Conservation (phyloP, 2,329 filamentous ascomycete genomes). For the Cercospora brassicicola region DNA sequence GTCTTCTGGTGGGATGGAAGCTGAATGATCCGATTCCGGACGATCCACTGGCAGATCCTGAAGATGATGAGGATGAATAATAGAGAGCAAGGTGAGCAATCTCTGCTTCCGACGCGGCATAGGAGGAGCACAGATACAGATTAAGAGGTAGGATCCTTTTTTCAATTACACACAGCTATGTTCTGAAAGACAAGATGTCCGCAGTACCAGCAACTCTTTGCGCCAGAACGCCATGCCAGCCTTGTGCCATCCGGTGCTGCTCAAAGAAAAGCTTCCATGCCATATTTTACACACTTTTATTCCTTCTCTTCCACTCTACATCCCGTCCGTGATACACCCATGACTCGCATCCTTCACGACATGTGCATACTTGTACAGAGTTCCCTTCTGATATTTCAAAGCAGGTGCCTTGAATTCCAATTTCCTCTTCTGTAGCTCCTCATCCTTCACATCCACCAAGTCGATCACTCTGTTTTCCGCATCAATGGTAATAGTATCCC, state of each 20-base stretch:
- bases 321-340: slow-evolving; percentile 58
- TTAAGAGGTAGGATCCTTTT: not conserved
- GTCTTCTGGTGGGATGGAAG: not conserved
- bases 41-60: not conserved
- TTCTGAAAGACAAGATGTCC: not conserved
- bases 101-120: not conserved
- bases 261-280: not conserved
- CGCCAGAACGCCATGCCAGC: not conserved
- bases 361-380: slow-evolving; percentile 60
- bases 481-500: slow-evolving; percentile 79
- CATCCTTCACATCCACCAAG: slow-evolving; percentile 62
- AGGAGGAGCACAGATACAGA: not conserved
- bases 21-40: not conserved
- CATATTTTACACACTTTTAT: not conserved
- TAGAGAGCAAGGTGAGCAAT: not conserved
- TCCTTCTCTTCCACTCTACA: not conserved
- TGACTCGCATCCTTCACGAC: slow-evolving; percentile 59
- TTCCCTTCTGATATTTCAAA: slow-evolving; percentile 60
- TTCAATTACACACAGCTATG: not conserved
- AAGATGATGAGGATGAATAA: not conserved
- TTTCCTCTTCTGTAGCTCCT: slow-evolving; percentile 57
- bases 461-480: slow-evolving; percentile 69
- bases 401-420: slow-evolving; percentile 55
- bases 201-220: not conserved
- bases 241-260: not conserved